Percentiles rank a stretch among this genome's conserved stretches.
These are phyloP conservation scores for Calonectria ilicicola DNA, from an alignment of 2,329 filamentous ascomycete genomes.

Conservation along the genomic window DNA sequence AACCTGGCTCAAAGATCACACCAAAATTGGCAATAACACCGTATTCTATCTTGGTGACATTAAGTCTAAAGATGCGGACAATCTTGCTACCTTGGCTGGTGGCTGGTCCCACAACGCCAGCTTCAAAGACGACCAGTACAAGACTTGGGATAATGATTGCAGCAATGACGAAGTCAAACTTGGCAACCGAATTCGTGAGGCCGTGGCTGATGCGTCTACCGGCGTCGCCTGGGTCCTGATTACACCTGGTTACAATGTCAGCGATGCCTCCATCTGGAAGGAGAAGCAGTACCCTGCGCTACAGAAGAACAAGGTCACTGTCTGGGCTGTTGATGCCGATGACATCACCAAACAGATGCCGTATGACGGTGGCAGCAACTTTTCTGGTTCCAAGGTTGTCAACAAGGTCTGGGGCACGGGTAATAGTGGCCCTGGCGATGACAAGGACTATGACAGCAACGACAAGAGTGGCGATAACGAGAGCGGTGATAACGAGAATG, in stretches of 20 bases:
- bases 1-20: not conserved
- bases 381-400: not conserved
- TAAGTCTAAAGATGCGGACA: not conserved
- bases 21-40: not conserved
- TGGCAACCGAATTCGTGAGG: not conserved
- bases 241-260: not conserved
- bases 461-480: not conserved
- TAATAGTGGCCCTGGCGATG: not conserved
- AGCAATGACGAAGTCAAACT: not conserved
- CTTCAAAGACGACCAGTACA: not conserved
- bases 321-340: not conserved
- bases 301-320: not conserved
- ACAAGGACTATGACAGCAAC: not conserved
- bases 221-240: not conserved
- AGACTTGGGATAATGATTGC: not conserved
- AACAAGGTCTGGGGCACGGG: not conserved
- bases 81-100: not conserved
- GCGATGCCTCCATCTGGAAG: not conserved
- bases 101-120: not conserved
- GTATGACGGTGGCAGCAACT: not conserved
- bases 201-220: not conserved
- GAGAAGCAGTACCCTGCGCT: slow-evolving; percentile 1
- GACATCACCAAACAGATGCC: not conserved
- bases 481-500: not conserved
- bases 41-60: not conserved